Conservation (phyloP, 495 filamentous ascomycete genomes). For the Lichenothelia convexa region DNA sequence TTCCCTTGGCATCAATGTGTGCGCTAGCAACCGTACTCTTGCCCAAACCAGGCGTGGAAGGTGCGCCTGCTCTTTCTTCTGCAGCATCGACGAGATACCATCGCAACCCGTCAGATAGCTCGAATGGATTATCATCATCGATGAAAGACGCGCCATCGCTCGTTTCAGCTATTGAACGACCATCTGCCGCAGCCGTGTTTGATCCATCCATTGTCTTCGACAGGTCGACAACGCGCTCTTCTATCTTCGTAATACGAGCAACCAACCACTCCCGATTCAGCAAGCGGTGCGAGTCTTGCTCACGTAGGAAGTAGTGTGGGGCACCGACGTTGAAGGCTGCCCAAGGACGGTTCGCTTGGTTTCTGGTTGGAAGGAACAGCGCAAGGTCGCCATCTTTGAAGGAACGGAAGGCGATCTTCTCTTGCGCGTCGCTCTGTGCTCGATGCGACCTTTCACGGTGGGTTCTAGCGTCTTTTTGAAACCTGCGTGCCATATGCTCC, state of each 20-base stretch:
- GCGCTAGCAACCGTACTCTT: constrained; percentile 84
- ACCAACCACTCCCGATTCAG: constrained; percentile 78
- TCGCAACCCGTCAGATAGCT: constrained; percentile 81
- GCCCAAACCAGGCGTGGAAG: constrained; percentile 69
- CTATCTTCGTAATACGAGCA: constrained; percentile 78
- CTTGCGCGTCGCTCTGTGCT: constrained; percentile 72
- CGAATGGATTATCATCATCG: constrained; percentile 97
- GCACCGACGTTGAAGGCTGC: constrained; percentile 95
- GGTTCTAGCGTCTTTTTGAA: constrained; percentile 66
- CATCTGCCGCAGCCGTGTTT: constrained; percentile 35
- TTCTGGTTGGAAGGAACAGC: constrained; percentile 84
- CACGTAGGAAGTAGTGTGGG: constrained; percentile 89
- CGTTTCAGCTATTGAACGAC: constrained; percentile 19
- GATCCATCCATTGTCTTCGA: constrained; percentile 46
- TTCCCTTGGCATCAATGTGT: constrained; percentile 67
- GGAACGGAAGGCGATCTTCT: constrained; percentile 89
- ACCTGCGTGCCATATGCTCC: constrained; percentile 75
- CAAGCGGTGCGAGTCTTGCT: constrained; percentile 77
- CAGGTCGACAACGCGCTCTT: constrained; percentile 85
- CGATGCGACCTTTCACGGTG: constrained; percentile 79
- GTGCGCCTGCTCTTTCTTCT: constrained; percentile 91
- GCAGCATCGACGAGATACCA: constrained; percentile 91
- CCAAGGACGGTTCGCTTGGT: constrained; percentile 87
- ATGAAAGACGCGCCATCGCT: constrained; percentile 26
- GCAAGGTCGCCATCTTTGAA: constrained; percentile 97